Evolutionary conservation across 2,329 filamentous ascomycete species (phyloP).

Genomic region (Aureobasidium sp.): DNA sequence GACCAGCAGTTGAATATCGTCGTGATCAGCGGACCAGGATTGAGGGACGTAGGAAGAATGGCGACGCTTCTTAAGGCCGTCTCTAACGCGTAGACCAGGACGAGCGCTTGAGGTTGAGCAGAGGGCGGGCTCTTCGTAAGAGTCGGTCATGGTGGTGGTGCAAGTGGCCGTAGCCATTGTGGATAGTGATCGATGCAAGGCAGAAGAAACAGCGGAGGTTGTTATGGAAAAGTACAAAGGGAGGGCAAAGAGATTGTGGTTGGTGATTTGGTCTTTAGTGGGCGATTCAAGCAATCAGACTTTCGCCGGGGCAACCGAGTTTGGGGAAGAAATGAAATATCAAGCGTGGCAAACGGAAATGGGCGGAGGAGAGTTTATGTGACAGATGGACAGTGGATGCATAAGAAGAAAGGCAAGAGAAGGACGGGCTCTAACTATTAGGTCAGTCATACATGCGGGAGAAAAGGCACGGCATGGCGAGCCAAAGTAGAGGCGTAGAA

Average conservation of each 20-base stretch:
- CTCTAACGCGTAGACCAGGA: slow-evolving; percentile 27
- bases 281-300: slow-evolving; percentile 9
- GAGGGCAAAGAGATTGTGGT: background rate
- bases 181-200: background rate
- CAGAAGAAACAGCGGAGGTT: background rate
- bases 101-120: slow-evolving; percentile 33
- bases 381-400: background rate
- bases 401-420: background rate
- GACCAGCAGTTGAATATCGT: slow-evolving; percentile 46
- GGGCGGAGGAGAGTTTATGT: background rate
- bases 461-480: background rate
- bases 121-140: slow-evolving; percentile 38
- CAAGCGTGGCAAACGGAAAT: slow-evolving; percentile 7
- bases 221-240: background rate
- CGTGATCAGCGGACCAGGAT: slow-evolving; percentile 39
- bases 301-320: slow-evolving; percentile 13
- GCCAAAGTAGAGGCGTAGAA: background rate
- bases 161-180: slow-evolving; percentile 19
- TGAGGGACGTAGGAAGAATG: slow-evolving; percentile 42
- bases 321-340: background rate
- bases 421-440: background rate
- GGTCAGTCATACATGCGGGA: background rate
- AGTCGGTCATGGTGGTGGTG: slow-evolving; percentile 25
- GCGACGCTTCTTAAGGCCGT: slow-evolving; percentile 31
- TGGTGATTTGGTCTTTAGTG: slow-evolving; percentile 1